Evolutionary conservation across 805 yeast genomes (phyloP).

Genomic region (Millerozyma acaciae): DNA sequence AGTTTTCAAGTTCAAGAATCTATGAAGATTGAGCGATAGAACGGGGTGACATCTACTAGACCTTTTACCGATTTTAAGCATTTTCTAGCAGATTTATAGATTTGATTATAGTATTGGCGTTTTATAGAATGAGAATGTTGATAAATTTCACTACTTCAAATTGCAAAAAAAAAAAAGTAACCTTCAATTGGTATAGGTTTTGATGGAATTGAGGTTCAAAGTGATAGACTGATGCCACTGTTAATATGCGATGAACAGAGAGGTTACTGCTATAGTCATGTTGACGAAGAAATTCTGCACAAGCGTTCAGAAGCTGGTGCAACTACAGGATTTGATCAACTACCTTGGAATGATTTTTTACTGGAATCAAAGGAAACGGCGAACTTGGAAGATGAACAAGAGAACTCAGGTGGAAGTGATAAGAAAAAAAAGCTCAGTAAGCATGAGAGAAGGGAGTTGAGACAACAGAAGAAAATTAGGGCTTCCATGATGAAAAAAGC

Average conservation of each 20-base stretch:
- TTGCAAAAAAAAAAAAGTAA: too few relatives aligned
- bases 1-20: constrained; percentile 11
- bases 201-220: too few relatives aligned
- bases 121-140: too few relatives aligned
- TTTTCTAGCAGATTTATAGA: too few relatives aligned
- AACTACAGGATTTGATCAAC: constrained; percentile 40
- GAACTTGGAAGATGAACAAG: constrained; percentile 7
- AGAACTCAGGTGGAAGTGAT: constrained; percentile 3
- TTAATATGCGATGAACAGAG: constrained; percentile 11
- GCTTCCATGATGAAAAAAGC: constrained; percentile 16
- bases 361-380: constrained; percentile 6
- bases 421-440: constrained; percentile 12
- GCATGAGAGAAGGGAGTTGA: constrained; percentile 17
- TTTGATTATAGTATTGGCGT: too few relatives aligned
- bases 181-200: too few relatives aligned
- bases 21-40: too few relatives aligned
- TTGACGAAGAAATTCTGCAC: not conserved
- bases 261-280: constrained; percentile 11
- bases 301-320: not conserved
- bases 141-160: too few relatives aligned
- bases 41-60: too few relatives aligned
- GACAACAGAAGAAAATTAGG: constrained; percentile 20
- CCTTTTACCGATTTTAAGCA: too few relatives aligned
- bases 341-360: constrained; percentile 13
- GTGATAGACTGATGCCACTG: constrained; percentile 1